Percentiles rank a stretch among this genome's conserved stretches.
Conservation (phyloP, 768 basidiomycete species). For the Lentinula edodes region DNA sequence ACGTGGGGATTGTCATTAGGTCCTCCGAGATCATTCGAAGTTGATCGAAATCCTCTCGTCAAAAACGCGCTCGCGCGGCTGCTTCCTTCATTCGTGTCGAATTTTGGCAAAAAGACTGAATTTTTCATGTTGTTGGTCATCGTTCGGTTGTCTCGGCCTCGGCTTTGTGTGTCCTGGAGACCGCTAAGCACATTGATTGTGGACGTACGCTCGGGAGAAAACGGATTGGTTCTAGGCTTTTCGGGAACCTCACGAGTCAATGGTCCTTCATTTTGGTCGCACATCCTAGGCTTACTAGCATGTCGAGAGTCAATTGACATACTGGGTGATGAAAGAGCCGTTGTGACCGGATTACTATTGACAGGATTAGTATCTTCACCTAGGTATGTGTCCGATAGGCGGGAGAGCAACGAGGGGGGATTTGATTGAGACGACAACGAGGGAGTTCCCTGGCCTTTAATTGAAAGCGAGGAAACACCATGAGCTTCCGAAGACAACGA, state of each 20-base stretch:
- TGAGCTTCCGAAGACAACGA: background rate
- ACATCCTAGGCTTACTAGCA: background rate
- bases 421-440: background rate
- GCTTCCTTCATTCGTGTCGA: background rate
- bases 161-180: background rate
- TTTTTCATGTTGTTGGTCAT: background rate
- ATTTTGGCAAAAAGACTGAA: background rate
- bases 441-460: background rate
- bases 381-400: background rate
- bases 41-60: background rate
- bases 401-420: constrained; percentile 4
- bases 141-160: background rate
- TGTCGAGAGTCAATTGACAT: background rate
- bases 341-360: background rate
- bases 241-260: background rate
- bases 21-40: background rate
- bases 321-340: background rate
- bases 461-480: background rate
- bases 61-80: background rate
- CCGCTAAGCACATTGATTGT: background rate
- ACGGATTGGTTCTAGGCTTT: background rate
- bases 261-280: background rate
- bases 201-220: background rate
- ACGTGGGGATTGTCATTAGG: background rate
- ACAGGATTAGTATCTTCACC: background rate